Conservation (phyloP, 129 eudicot genomes). For the Kitagawia praeruptora region DNA sequence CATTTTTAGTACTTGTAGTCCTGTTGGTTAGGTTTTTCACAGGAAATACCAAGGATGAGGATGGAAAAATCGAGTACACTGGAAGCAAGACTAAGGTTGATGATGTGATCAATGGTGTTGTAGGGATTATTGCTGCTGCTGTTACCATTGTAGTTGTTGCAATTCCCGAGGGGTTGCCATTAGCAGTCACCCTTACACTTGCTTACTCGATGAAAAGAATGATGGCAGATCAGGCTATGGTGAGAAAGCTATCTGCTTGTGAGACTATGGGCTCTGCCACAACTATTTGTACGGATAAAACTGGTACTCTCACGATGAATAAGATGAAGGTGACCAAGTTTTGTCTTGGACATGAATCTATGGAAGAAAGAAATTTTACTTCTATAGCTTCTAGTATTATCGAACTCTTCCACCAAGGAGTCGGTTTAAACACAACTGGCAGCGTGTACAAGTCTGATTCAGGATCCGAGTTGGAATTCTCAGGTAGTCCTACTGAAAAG, state of each 20-base stretch:
- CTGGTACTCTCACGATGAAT: constrained; percentile 39
- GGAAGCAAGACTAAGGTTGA: constrained; percentile 25
- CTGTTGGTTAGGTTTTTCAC: constrained; percentile 27
- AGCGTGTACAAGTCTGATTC: constrained; percentile 20
- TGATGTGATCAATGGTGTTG: constrained; percentile 23
- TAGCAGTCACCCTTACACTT: constrained; percentile 5
- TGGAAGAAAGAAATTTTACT: constrained; percentile 9
- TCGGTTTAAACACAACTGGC: constrained; percentile 40
- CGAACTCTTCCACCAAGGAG: constrained; percentile 24
- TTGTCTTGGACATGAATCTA: constrained; percentile 28
- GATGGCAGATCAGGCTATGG: constrained; percentile 52
- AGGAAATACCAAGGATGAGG: constrained; percentile 6
- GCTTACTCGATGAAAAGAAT: constrained; percentile 33
- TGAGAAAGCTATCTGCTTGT: constrained; percentile 44
- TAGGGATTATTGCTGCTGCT: constrained; percentile 29
- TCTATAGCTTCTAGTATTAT: constrained; percentile 17
- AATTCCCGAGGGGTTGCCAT: neutral
- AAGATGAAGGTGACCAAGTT: constrained; percentile 39
- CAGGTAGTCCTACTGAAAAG: constrained; percentile 45
- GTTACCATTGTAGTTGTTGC: constrained; percentile 20
- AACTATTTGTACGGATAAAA: constrained; percentile 39
- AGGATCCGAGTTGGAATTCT: constrained; percentile 18
- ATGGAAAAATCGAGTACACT: constrained; percentile 26
- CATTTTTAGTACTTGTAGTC: constrained; percentile 29
- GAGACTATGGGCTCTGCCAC: constrained; percentile 56